Base-by-base conservation (phyloP, 495 filamentous ascomycete genomes). In the Penicillium crystallinum region DNA sequence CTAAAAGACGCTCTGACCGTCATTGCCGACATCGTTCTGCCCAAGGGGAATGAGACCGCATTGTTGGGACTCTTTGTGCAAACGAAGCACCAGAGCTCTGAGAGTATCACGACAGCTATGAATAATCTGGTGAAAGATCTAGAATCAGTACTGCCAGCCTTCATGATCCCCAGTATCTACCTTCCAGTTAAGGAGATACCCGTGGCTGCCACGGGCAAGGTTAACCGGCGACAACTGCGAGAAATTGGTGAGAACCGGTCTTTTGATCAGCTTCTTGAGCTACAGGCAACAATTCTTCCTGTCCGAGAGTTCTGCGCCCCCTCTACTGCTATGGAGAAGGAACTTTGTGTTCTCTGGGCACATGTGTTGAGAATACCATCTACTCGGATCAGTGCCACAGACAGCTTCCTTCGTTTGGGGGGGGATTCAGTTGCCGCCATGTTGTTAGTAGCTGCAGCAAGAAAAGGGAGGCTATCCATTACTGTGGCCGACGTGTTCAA, bases 131-230 rank as follows among this genome's bases (percentile, higher is more conserved):
- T 14, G 8, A 7, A 6, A 1, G 18, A 21, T 12, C 36, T 53
- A 21, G 34, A 34, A n/a, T 4, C 19, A 9, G 31, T 30, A 14
- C 17, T 53, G 22, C 50, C 50, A 30, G 10, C 1, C 11, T 40
- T n/a, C 38, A 77, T 78, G 72, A 56, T 77, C 1, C 75, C 70
- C 0, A 49, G 49, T 0, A 11, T 69, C 21, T 74, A 64, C 29
- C 22, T 77, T 1, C 66, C 68, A 1, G 48, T 77, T 1, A 46
- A 58, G 3, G 46, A 54, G 21, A 63, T 77, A 47, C 73, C 75
- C 1, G 50, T 67, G 14, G 64, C 54, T 0, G 48, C 52, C 9
- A 68, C 67, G 4, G 70, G 63, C 6, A 76, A 76, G 47, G 41
- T 66, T 5, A 65, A 77, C 35, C 57, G 66, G n/a, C 49, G 48